Percentiles rank a stretch among this genome's conserved stretches.
Evolutionary conservation across 192 early-diverging fungal species (phyloP).

Genomic region (Coemansia aciculifera): DNA sequence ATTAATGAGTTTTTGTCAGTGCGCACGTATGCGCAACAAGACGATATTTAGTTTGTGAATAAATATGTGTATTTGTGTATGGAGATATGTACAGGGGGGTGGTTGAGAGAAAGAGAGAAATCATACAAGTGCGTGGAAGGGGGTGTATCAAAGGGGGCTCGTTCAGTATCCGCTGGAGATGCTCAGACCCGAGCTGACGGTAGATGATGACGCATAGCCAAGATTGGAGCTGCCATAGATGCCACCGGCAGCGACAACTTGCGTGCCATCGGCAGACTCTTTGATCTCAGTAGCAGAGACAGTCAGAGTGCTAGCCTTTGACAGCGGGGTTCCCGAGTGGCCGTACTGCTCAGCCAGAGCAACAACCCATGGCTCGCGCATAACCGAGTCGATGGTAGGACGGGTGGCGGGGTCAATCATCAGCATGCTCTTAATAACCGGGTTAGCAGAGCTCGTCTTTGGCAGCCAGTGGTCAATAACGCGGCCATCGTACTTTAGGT

Average conservation of each 20-base stretch:
- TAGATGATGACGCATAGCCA: slow-evolving; percentile 40
- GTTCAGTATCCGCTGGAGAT: slow-evolving; percentile 41
- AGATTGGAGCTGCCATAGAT: slow-evolving; percentile 31
- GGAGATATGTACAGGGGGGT: background rate
- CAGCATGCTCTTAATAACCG: slow-evolving; percentile 73
- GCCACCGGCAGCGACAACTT: slow-evolving; percentile 23
- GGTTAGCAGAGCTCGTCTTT: slow-evolving; percentile 31
- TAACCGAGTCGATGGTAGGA: slow-evolving; percentile 74
- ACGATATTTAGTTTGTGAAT: background rate
- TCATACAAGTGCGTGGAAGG: slow-evolving; percentile 2
- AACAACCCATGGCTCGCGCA: slow-evolving; percentile 72
- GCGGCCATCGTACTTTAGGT: slow-evolving; percentile 48
- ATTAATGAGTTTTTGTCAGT: background rate
- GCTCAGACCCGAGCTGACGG: slow-evolving; percentile 49
- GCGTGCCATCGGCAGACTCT: slow-evolving; percentile 26
- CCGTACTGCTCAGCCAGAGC: slow-evolving; percentile 32
- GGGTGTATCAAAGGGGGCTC: background rate
- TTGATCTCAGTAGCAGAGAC: slow-evolving; percentile 27
- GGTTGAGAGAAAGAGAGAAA: background rate
- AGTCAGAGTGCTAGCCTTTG: slow-evolving; percentile 32
- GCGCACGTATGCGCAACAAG: background rate
- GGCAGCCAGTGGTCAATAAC: slow-evolving; percentile 60
- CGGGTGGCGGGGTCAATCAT: slow-evolving; percentile 67
- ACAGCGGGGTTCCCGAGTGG: slow-evolving; percentile 17
- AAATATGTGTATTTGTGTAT: background rate